Evolutionary conservation across 208 protist species (phyloP), one percentile per base, ranked within the genome.

Genomic region (Wallacemonas rigidus): DNA sequence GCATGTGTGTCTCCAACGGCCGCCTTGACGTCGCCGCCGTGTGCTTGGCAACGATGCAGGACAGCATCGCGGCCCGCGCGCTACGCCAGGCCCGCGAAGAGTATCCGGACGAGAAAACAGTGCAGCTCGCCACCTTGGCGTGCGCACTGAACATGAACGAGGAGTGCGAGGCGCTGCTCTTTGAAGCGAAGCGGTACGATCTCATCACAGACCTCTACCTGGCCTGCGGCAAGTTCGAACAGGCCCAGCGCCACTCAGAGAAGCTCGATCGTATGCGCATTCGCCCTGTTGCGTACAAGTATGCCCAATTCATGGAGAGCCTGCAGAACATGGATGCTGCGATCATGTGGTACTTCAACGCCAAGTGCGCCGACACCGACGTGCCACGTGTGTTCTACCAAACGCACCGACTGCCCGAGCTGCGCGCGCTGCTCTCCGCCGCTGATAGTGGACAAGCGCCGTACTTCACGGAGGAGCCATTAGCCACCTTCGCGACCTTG

Each of bases 21-120:
- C 89, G 95, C 9, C 80, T 99, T 15, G 98, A 99, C 75, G 94
- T 98, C 41, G 95, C 96, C 5, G 93, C 94, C 39, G 93, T 97
- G 72, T 99, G 97, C 77, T 81, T 99, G 14, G 91, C 94, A 2
- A 97, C 98, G 61, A 98, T 98, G 93, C 88, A 96, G 44, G 87
- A 98, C 73, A 94, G 93, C 75, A 85, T 92, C 35, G 96, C 89
- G 1, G 94, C 93, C 0, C 82, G 90, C n/a, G 85, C 92, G 15
- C 80, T 98, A 58, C 89, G 97, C 6, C 84, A 98, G 77, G 85
- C 91, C 2, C 77, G 81, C 17, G 81, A 90, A 44, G 87, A 95
- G 44, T 93, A 95, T 58, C 86, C 89, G n/a, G 72, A 85, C 11
- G 90, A 98, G 50, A 86, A 90, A 54, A 89, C 96, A 15, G 92